Base-by-base conservation (phyloP, 2,329 filamentous ascomycete genomes). In the Aspergillus awamori region DNA sequence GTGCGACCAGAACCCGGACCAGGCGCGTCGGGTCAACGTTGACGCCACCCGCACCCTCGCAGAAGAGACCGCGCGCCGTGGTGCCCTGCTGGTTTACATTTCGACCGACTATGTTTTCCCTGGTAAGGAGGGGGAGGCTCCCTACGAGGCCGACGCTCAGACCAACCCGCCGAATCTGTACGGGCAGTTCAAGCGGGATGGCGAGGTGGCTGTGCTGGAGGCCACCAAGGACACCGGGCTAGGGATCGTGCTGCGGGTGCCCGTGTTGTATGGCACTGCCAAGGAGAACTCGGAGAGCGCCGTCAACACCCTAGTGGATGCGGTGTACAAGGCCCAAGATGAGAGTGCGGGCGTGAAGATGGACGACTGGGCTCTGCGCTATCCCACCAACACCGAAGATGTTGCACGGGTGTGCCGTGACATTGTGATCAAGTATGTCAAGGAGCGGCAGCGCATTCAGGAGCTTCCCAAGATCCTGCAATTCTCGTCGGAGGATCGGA, bases 371-470 rank as follows among this genome's bases (percentile, higher is more conserved):
- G 88, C 91, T 1, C 79, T 90, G 54, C 85, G 93, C 28, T 96
- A 92, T 78, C 93, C 93, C 8, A 96, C 93, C 7, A 95, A 95
- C 73, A 96, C 92, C 0, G 89, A 92, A 72, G 93, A 97, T 71
- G 89, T 96, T 17, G 92, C 84, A 17, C 84, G 93, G 41, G 90
- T 97, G 49, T 90, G 88, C 69, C 83, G 87, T 63, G 91, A 96
- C 67, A 80, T 95, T 52, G 86, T 90, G 2, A 82, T 81, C 63
- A 88, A 90, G 70, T 95, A 93, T 70, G 80, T 89, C 57, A 76
- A 70, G 71, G 72, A 76, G 53, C 76, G 80, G 11, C 77, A 79
- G 41, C 80, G 84, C 39, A 78, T 82, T 54, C 74, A 80, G 10
- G 72, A 79, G 15, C 78, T 96, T 41, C 93, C 93, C 0, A 79